phyloP scores from a whole-genome alignment of 169 alveolate genomes.

The Plasmodium fragile region DNA sequence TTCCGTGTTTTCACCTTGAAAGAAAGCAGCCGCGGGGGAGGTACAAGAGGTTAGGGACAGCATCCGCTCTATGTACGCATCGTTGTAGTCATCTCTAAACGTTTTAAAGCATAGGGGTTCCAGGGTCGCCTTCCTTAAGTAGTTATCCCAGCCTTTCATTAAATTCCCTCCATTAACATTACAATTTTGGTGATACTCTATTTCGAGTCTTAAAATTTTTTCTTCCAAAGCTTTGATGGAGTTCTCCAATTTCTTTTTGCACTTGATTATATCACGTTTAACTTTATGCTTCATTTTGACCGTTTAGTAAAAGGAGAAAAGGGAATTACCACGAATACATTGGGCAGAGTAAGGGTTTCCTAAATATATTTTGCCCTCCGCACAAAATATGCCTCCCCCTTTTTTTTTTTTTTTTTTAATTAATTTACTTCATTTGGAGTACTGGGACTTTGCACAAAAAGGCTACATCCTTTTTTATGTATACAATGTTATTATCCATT shows the following conservation, averaged over 20 bases:
- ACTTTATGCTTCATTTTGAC: constrained; percentile 69
- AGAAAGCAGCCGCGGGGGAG: constrained; percentile 44
- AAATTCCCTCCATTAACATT: constrained; percentile 73
- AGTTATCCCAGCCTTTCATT: constrained; percentile 70
- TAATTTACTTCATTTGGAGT: neutral
- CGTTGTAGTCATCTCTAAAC: constrained; percentile 65
- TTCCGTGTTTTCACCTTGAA: constrained; percentile 19
- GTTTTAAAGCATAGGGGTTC: constrained; percentile 71
- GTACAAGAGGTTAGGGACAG: constrained; percentile 71
- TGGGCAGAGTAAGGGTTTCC: neutral
- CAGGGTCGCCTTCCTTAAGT: constrained; percentile 40
- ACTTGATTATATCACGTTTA: constrained; percentile 64
- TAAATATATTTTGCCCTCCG: neutral
- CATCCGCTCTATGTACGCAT: constrained; percentile 54
- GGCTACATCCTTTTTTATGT: neutral
- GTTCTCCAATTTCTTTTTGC: constrained; percentile 64
- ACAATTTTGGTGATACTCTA: constrained; percentile 68
- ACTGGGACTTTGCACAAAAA: neutral
- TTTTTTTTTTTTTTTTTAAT: neutral
- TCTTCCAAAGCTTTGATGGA: constrained; percentile 73
- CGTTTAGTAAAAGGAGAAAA: neutral
- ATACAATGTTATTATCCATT: neutral
- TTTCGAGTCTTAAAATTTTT: constrained; percentile 73
- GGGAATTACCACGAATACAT: neutral
- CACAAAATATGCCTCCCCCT: neutral